phyloP scores from a whole-genome alignment of 305 asterid species.

The Euphrasia arctica region DNA sequence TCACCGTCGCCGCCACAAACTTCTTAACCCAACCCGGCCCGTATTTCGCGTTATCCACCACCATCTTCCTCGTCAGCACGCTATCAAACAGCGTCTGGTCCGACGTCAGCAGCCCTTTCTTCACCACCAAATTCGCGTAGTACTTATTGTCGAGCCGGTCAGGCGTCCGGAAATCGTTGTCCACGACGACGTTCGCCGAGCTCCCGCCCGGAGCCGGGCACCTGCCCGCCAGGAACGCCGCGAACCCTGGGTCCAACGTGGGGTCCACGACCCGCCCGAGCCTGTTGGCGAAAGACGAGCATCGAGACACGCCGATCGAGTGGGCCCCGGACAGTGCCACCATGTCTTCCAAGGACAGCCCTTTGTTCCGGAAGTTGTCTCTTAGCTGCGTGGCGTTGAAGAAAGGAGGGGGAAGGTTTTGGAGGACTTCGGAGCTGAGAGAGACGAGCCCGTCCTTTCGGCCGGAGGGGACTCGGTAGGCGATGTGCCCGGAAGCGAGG shows the following conservation, averaged over 20 bases:
- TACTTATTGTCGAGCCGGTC: slow-evolving; percentile 41
- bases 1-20: slow-evolving; percentile 55
- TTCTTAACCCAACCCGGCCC: slow-evolving; percentile 43
- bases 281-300: slow-evolving; percentile 37
- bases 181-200: slow-evolving; percentile 5
- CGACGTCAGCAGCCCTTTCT: slow-evolving; percentile 42
- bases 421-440: slow-evolving; percentile 29
- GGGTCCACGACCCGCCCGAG: slow-evolving; percentile 35
- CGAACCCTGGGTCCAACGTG: slow-evolving; percentile 32
- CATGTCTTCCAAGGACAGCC: slow-evolving; percentile 53
- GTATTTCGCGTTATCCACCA: slow-evolving; percentile 30
- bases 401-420: slow-evolving; percentile 33
- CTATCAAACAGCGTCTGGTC: slow-evolving; percentile 45
- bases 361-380: slow-evolving; percentile 36
- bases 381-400: slow-evolving; percentile 32
- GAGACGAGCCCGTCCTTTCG: slow-evolving; percentile 43
- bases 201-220: slow-evolving; percentile 21
- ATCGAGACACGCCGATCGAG: slow-evolving; percentile 45
- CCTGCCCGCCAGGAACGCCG: slow-evolving; percentile 28
- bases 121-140: slow-evolving; percentile 29
- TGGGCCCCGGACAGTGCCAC: slow-evolving; percentile 57
- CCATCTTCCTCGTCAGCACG: slow-evolving; percentile 35
- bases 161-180: slow-evolving; percentile 29
- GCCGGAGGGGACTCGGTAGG: slow-evolving; percentile 40
- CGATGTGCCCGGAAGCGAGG: slow-evolving; percentile 33